Evolutionary conservation across 2,329 filamentous ascomycete species (phyloP).

Genomic region (Chrysosporium keratinophilum): DNA sequence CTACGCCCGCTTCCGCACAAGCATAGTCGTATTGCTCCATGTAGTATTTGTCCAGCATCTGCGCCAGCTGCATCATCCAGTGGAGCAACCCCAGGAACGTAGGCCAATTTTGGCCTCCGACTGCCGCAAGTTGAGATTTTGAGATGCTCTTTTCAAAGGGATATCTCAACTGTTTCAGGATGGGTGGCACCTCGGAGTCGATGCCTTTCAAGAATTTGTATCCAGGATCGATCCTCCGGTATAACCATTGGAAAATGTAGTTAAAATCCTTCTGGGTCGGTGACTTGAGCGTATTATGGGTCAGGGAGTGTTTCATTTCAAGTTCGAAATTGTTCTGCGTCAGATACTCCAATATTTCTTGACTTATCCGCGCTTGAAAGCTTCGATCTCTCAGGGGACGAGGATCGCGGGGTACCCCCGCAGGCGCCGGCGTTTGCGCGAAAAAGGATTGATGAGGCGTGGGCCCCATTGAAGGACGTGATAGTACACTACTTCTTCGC

Average conservation of each 20-base stretch:
- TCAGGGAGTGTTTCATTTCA: constrained; percentile 92
- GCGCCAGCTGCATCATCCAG: constrained; percentile 97
- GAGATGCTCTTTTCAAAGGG: constrained; percentile 93
- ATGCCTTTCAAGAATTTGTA: constrained; percentile 92
- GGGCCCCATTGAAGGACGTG: constrained; percentile 60
- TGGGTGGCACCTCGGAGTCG: constrained; percentile 84
- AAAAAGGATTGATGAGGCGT: constrained; percentile 86
- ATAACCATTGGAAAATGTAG: constrained; percentile 95
- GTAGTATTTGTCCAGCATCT: constrained; percentile 81
- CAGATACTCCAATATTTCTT: constrained; percentile 85
- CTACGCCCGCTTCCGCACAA: constrained; percentile 75
- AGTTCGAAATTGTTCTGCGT: constrained; percentile 92
- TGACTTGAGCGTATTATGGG: constrained; percentile 79
- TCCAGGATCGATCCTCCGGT: constrained; percentile 86
- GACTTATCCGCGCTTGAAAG: constrained; percentile 71
- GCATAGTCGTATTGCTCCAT: constrained; percentile 77
- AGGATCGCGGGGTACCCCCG: constrained; percentile 76
- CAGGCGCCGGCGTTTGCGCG: constrained; percentile 68
- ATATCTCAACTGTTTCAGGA: constrained; percentile 87
- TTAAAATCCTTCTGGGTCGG: constrained; percentile 98
- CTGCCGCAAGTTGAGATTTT: constrained; percentile 88
- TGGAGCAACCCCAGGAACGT: constrained; percentile 88
- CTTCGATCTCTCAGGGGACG: constrained; percentile 71
- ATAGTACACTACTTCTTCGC: constrained; percentile 72
- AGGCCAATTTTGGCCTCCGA: constrained; percentile 94